A percentile compares a stretch with the other conserved stretches of the same genome.
phyloP scores from a whole-genome alignment of 2,329 filamentous ascomycete species.

The Cordyceps cateniannulata region DNA sequence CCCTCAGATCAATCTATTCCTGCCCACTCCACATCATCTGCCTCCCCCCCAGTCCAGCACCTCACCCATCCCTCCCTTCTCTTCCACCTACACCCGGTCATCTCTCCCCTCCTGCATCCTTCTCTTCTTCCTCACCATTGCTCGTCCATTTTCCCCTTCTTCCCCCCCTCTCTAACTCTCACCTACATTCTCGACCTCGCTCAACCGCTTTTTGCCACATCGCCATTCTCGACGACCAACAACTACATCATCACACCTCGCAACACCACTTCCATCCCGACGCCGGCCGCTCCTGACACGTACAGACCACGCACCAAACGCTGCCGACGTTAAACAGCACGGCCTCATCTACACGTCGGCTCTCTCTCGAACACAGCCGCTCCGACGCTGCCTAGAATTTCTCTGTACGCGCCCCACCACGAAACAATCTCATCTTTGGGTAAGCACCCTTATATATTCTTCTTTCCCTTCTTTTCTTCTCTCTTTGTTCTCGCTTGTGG shows the following conservation, averaged over 20 bases:
- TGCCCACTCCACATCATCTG: conserved; percentile 10
- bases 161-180: conserved; percentile 8
- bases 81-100: conserved; percentile 17
- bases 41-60: conserved; percentile 3
- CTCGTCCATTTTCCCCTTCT: conserved; percentile 15
- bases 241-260: not conserved
- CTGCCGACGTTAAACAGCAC: not conserved
- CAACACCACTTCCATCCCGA: not conserved
- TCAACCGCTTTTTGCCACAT: conserved; percentile 6
- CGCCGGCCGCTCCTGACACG: conserved; percentile 5
- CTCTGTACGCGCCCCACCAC: conserved; percentile 1
- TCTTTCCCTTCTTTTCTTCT: not conserved
- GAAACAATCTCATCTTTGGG: not conserved
- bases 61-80: conserved; percentile 14
- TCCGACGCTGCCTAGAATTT: not conserved
- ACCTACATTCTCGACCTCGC: conserved; percentile 13
- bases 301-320: not conserved
- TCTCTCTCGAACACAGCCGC: not conserved
- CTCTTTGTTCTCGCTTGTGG: not conserved
- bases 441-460: not conserved
- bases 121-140: conserved; percentile 12
- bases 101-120: conserved; percentile 15
- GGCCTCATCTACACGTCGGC: not conserved
- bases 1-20: conserved; percentile 6
- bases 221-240: not conserved